Conservation (phyloP, 1,284 basidiomycete genomes). For the Grifola frondosa region DNA sequence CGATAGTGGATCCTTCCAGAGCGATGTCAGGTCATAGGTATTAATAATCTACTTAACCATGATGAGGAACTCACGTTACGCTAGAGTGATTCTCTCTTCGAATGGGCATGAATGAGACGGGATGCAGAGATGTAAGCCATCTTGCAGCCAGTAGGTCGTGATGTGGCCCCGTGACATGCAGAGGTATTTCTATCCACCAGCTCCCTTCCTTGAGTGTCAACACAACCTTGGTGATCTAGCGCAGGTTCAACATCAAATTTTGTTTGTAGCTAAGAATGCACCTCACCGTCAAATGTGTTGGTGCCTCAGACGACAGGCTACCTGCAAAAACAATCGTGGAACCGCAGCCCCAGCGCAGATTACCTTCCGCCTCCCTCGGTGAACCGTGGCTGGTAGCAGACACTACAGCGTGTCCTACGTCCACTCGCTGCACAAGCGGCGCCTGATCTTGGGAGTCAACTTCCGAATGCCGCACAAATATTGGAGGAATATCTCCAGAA, state of each 20-base stretch:
- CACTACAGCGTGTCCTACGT: conserved; percentile 41
- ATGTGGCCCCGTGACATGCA: conserved; percentile 41
- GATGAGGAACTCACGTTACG: conserved; percentile 44
- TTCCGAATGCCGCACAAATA: conserved; percentile 47
- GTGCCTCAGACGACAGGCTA: conserved; percentile 46
- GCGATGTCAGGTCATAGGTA: conserved; percentile 1
- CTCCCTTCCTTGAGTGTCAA: conserved; percentile 52
- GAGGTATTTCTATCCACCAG: conserved; percentile 66
- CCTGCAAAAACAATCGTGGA: conserved; percentile 57
- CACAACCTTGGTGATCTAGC: conserved; percentile 51
- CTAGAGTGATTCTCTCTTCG: conserved; percentile 47
- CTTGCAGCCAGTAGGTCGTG: conserved; percentile 34
- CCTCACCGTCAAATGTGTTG: conserved; percentile 49
- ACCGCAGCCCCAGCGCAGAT: conserved; percentile 58
- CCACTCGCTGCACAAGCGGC: conserved; percentile 36
- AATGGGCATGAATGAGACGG: conserved; percentile 51
- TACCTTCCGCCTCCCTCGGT: conserved; percentile 31
- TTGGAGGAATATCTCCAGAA: conserved; percentile 42
- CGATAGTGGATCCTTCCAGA: conserved; percentile 58
- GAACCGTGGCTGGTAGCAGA: conserved; percentile 21
- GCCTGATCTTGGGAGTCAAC: conserved; percentile 7
- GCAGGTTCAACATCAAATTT: not conserved
- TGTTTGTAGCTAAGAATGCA: not conserved
- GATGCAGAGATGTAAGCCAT: conserved; percentile 59
- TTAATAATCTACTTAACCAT: conserved; percentile 2